phyloP scores from a whole-genome alignment of 306 rosid genomes.

The Cucurbita ficifolia region DNA sequence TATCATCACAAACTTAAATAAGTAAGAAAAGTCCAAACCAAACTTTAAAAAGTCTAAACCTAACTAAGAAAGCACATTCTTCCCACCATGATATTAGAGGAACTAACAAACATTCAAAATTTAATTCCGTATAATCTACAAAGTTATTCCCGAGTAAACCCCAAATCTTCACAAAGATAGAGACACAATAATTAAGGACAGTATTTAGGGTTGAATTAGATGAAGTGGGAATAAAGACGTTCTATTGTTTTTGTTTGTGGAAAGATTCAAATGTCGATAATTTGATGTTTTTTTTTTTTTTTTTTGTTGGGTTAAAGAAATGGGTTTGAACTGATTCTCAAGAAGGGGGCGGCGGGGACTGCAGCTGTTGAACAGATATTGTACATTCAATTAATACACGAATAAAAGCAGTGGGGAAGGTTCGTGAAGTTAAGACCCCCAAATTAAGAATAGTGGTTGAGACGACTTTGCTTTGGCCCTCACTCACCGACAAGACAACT shows the following conservation, averaged over 20 bases:
- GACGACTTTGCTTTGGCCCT: background rate
- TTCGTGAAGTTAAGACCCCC: background rate
- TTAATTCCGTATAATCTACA: background rate
- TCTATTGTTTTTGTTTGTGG: background rate
- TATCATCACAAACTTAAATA: background rate
- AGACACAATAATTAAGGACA: too few relatives aligned
- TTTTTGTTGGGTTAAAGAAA: background rate
- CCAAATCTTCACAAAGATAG: background rate
- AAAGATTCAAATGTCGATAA: background rate
- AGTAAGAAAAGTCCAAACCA: background rate
- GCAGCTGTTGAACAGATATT: background rate
- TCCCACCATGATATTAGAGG: background rate
- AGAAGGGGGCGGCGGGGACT: background rate
- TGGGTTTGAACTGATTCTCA: background rate
- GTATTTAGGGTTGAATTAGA: background rate
- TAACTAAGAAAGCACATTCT: background rate
- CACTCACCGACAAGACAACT: background rate
- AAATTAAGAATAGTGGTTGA: background rate
- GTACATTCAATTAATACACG: background rate
- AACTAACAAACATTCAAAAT: background rate
- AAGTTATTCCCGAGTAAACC: background rate
- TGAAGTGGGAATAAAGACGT: background rate
- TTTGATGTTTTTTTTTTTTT: background rate
- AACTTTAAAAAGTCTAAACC: background rate
- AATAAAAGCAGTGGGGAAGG: background rate